Conservation (phyloP, 371 early-diverging fungal species). For the Mucor racemosus region DNA sequence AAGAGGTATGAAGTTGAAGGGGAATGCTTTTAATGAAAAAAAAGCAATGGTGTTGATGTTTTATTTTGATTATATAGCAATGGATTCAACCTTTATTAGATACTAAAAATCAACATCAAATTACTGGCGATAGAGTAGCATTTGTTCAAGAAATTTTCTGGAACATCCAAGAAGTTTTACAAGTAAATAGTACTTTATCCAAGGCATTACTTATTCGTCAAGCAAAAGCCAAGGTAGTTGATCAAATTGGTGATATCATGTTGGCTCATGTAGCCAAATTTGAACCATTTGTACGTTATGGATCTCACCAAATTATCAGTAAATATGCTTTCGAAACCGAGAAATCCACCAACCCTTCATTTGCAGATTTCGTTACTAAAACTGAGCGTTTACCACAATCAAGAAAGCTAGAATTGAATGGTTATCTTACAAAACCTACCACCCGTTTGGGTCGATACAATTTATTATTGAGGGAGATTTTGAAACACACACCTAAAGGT, state of each 20-base stretch:
- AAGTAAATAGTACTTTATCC: constrained; percentile 71
- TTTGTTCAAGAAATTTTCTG: constrained; percentile 83
- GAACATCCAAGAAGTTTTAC: constrained; percentile 77
- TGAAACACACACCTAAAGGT: constrained; percentile 83
- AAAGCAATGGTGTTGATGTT: not conserved
- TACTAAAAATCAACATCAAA: constrained; percentile 58
- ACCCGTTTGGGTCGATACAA: constrained; percentile 91
- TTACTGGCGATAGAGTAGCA: constrained; percentile 52
- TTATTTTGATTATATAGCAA: constrained; percentile 35
- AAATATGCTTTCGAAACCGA: constrained; percentile 85
- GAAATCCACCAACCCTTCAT: constrained; percentile 64
- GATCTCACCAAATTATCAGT: constrained; percentile 85
- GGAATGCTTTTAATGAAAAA: too few relatives aligned
- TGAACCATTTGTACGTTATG: constrained; percentile 86
- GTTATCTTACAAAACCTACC: constrained; percentile 85
- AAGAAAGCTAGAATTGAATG: constrained; percentile 80
- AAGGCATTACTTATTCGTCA: constrained; percentile 74
- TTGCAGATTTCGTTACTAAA: constrained; percentile 77
- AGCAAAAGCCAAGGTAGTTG: constrained; percentile 68
- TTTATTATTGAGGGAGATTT: constrained; percentile 80
- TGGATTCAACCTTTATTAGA: constrained; percentile 79
- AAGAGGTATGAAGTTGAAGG: constrained; percentile 52
- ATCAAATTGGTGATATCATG: constrained; percentile 88
- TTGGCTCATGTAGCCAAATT: constrained; percentile 73
- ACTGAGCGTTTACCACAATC: constrained; percentile 78